Conservation (phyloP, 78 protist species). For the Cyanophora paradoxa region DNA sequence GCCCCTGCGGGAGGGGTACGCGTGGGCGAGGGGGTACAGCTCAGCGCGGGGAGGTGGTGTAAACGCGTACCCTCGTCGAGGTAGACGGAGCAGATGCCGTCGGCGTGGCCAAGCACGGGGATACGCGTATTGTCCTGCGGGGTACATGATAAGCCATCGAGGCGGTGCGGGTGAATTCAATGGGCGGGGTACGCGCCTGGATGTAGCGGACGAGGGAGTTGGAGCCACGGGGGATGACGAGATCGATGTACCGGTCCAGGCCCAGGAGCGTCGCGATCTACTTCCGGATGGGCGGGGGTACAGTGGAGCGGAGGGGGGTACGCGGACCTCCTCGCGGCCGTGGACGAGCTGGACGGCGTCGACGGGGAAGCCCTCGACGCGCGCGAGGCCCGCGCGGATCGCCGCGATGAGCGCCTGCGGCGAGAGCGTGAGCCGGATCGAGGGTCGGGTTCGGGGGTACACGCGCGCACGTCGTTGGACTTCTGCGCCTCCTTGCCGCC, state of each 20-base stretch:
- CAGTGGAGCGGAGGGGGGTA: background rate
- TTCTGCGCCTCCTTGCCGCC: conserved; percentile 67
- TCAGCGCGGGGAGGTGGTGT: background rate
- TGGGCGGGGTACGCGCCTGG: background rate
- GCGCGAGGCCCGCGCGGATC: background rate
- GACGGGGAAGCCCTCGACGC: background rate
- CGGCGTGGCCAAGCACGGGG: conserved; percentile 86
- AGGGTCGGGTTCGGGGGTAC: no score
- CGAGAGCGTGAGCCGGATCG: no score
- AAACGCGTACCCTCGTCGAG: background rate
- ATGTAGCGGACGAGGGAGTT: conserved; percentile 51
- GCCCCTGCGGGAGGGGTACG: background rate
- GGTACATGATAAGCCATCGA: conserved; percentile 1
- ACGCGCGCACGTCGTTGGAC: conserved; percentile 23
- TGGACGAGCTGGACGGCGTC: background rate
- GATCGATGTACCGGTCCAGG: conserved; percentile 54
- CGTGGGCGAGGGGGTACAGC: background rate
- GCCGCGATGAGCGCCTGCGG: background rate
- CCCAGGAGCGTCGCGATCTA: background rate
- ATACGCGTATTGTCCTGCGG: conserved; percentile 41
- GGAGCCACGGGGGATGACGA: conserved; percentile 79
- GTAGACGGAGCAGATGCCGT: conserved; percentile 39
- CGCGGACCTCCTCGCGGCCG: background rate
- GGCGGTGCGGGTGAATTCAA: no score
- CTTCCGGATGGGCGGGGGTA: background rate